Percentiles rank a stretch among this genome's conserved stretches.
phyloP scores from a whole-genome alignment of 108 stramenopile species.

The Cyclotella kingstonii region DNA sequence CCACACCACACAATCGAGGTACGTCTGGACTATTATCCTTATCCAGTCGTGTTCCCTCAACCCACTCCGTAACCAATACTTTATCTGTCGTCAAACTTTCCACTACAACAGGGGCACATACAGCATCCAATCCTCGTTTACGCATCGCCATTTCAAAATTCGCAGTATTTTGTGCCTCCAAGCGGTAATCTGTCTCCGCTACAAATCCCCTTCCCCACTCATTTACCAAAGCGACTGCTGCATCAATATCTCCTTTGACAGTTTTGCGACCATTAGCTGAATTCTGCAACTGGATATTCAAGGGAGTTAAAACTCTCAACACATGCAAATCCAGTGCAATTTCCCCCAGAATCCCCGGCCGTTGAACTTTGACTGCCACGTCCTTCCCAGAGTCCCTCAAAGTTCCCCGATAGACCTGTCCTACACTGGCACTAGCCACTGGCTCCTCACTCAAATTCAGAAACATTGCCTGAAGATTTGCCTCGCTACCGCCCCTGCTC shows the following conservation, averaged over 20 bases:
- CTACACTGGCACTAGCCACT: slow-evolving; percentile 70
- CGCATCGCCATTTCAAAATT: slow-evolving; percentile 72
- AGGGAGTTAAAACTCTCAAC: slow-evolving; percentile 73
- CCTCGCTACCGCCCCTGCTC: slow-evolving; percentile 34
- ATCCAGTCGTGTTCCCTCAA: slow-evolving; percentile 86
- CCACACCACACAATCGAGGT: slow-evolving; percentile 78
- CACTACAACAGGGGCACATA: slow-evolving; percentile 79
- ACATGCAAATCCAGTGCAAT: slow-evolving; percentile 91
- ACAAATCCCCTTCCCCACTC: slow-evolving; percentile 91
- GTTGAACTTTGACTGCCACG: slow-evolving; percentile 95
- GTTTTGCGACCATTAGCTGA: slow-evolving; percentile 51
- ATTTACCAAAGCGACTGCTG: slow-evolving; percentile 71
- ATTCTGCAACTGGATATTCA: slow-evolving; percentile 69
- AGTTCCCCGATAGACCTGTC: slow-evolving; percentile 70
- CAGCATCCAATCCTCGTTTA: slow-evolving; percentile 68
- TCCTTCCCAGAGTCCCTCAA: slow-evolving; percentile 45
- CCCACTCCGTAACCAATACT: slow-evolving; percentile 89
- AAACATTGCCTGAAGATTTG: too few species aligned
- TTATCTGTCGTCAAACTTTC: slow-evolving; percentile 58
- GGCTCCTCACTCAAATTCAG: slow-evolving; percentile 38
- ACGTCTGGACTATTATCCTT: slow-evolving; percentile 62
- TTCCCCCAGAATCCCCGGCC: slow-evolving; percentile 86
- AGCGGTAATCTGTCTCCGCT: slow-evolving; percentile 86
- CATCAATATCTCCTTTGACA: slow-evolving; percentile 55
- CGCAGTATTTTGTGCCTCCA: slow-evolving; percentile 75